phyloP scores from a whole-genome alignment of 352 stramenopile genomes.

The Phytophthora uliginosa region DNA sequence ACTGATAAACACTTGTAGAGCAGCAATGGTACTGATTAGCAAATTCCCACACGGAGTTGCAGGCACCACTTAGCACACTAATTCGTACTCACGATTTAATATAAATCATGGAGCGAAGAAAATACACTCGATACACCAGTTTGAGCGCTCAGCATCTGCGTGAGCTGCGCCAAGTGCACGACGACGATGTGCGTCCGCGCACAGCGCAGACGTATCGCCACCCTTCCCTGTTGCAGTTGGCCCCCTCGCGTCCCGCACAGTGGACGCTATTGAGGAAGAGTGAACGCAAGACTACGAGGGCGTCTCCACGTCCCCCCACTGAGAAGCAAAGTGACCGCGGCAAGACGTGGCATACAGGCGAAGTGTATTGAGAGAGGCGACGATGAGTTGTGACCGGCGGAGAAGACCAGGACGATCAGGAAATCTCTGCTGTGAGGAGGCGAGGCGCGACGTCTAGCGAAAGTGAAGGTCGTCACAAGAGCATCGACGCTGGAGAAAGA shows the following conservation, averaged over 20 bases:
- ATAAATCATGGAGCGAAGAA: too few relatives aligned
- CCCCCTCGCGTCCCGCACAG: constrained; percentile 27
- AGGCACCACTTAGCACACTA: too few relatives aligned
- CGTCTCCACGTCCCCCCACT: constrained; percentile 37
- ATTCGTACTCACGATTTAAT: too few relatives aligned
- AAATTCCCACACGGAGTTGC: too few relatives aligned
- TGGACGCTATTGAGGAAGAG: constrained; percentile 61
- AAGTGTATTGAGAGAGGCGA: constrained; percentile 47
- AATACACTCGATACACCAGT: constrained; percentile 41
- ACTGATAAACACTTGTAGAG: too few relatives aligned
- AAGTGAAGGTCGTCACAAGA: constrained; percentile 28
- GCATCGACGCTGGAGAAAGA: constrained; percentile 63
- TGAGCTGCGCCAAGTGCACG: constrained; percentile 45
- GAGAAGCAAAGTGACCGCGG: constrained; percentile 48
- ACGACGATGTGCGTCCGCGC: constrained; percentile 45
- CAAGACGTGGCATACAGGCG: constrained; percentile 56
- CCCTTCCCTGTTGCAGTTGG: constrained; percentile 1
- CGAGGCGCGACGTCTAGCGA: constrained; percentile 6
- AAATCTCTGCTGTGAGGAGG: constrained; percentile 49
- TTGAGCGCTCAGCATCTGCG: constrained; percentile 40
- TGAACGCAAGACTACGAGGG: constrained; percentile 20
- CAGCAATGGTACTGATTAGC: too few relatives aligned
- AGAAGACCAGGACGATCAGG: constrained; percentile 24
- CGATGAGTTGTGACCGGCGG: neutral
- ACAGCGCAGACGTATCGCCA: neutral